phyloP scores from a whole-genome alignment of 768 basidiomycete genomes.

The Gautieria morchelliformis region DNA sequence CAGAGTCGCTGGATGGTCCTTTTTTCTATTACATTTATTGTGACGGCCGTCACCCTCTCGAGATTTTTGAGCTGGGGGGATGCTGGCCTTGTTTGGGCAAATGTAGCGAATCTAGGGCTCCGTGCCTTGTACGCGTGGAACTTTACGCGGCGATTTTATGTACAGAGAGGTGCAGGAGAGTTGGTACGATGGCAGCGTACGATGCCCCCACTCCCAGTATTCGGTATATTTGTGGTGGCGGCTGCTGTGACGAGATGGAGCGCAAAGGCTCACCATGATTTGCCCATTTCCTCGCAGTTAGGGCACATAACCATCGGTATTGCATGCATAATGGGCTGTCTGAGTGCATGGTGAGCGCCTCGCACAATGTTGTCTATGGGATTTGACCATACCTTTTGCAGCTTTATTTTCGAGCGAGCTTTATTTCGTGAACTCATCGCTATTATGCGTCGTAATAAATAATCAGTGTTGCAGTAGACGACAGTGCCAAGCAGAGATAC shows the following conservation, averaged over 20 bases:
- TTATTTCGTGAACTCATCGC: not conserved
- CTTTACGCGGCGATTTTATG: slow-evolving; percentile 44
- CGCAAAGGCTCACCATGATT: not conserved
- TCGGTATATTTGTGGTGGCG: slow-evolving; percentile 1
- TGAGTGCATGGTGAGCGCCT: slow-evolving; percentile 2
- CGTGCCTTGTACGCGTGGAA: slow-evolving; percentile 51
- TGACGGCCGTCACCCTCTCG: slow-evolving; percentile 39
- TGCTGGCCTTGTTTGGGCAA: slow-evolving; percentile 64
- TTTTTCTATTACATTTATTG: slow-evolving; percentile 63
- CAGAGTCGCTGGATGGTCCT: slow-evolving; percentile 80
- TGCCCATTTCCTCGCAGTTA: not conserved
- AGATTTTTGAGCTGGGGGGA: slow-evolving; percentile 43
- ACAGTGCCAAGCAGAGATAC: not conserved
- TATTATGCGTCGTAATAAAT: not conserved
- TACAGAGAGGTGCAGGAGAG: slow-evolving; percentile 10
- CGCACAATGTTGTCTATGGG: not conserved
- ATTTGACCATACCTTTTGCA: not conserved
- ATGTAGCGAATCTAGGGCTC: slow-evolving; percentile 54
- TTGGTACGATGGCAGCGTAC: slow-evolving; percentile 14
- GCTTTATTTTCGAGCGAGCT: slow-evolving; percentile 2
- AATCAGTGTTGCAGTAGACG: not conserved
- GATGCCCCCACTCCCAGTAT: not conserved
- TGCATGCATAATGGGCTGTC: slow-evolving; percentile 1
- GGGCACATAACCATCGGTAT: slow-evolving; percentile 4
- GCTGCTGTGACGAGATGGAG: slow-evolving; percentile 3